These are phyloP conservation scores for Achlya hypogyna DNA, from an alignment of 352 stramenopile genomes.

Conservation along the genomic window DNA sequence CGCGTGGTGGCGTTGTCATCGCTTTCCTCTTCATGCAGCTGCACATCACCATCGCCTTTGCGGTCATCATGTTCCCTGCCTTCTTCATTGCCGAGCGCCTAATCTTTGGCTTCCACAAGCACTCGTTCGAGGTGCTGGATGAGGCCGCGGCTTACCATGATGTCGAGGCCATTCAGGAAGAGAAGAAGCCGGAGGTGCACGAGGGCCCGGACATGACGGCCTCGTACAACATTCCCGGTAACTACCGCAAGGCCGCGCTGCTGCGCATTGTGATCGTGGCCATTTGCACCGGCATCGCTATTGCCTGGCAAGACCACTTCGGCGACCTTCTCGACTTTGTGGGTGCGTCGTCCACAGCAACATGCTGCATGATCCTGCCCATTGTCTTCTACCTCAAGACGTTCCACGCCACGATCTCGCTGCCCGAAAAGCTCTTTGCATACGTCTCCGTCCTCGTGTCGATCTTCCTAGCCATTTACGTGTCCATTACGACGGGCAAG, in stretches of 20 bases:
- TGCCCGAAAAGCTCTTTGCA: conserved; percentile 21
- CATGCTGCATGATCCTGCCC: conserved; percentile 25
- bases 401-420: conserved; percentile 21
- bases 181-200: not conserved
- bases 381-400: conserved; percentile 29
- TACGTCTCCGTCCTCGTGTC: conserved; percentile 16
- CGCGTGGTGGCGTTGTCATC: conserved; percentile 18
- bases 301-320: conserved; percentile 33
- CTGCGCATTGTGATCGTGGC: conserved; percentile 25
- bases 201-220: not conserved
- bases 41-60: conserved; percentile 24
- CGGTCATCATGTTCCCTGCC: conserved; percentile 20
- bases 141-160: not conserved
- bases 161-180: not conserved
- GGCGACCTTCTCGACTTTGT: conserved; percentile 21
- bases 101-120: conserved; percentile 23
- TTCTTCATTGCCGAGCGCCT: conserved; percentile 24
- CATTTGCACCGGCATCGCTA: conserved; percentile 33
- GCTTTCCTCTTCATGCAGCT: conserved; percentile 23
- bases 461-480: conserved; percentile 19
- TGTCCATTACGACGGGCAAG: conserved; percentile 12
- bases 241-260: not conserved
- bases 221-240: not conserved
- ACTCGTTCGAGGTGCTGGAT: not conserved
- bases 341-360: conserved; percentile 23